Evolutionary conservation across 1,284 basidiomycete genomes (phyloP), one percentile per base, ranked within the genome.

Genomic region (Cryptococcus amylolentus): DNA sequence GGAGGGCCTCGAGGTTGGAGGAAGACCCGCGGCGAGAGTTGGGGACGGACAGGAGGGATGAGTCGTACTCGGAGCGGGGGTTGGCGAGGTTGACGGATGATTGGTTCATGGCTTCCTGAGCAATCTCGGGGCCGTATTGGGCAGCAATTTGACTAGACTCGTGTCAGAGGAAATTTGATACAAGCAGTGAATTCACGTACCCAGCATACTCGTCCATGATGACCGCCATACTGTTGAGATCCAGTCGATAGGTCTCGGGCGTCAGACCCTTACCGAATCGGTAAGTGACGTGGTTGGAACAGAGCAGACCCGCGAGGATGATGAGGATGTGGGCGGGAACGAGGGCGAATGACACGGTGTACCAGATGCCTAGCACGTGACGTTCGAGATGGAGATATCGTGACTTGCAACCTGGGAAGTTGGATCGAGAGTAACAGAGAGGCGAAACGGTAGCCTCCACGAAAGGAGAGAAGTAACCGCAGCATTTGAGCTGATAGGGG

Each of bases 241-340:
- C 84, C 50, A 88, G 76, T 23, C 86, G 77, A 72, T 88, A 88
- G 20, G 83, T 82, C 77, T 86, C 83, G 27, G 87, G 87, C 77
- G 84, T 88, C 81, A 88, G 82, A 40, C 86, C 86, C 77, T 88
- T 88, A 20, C 86, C 86, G 71, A 88, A 88, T 51, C 86, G 78
- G 69, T 87, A 88, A 12, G 86, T 88, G 65, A 88, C 82, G 62
- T 88, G 86, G 71, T 87, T 86, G 18, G 83, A 83, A 73, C 86
- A 88, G 41, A 88, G 75, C 49, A 89, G 72, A 13, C 83, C 81
- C 1, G 83, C 78, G 49, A 85, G 62, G 60, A 89, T 85, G 73
- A 86, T 86, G 38, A 81, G 56, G 55, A 89, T 65, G 65, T 88
- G 86, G 42, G 86, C 69, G 16, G 84, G 83, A 9, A 85, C 84